These are phyloP conservation scores for Calonectria crousiana DNA, from an alignment of 2,329 filamentous ascomycete species.

Conservation along the genomic window DNA sequence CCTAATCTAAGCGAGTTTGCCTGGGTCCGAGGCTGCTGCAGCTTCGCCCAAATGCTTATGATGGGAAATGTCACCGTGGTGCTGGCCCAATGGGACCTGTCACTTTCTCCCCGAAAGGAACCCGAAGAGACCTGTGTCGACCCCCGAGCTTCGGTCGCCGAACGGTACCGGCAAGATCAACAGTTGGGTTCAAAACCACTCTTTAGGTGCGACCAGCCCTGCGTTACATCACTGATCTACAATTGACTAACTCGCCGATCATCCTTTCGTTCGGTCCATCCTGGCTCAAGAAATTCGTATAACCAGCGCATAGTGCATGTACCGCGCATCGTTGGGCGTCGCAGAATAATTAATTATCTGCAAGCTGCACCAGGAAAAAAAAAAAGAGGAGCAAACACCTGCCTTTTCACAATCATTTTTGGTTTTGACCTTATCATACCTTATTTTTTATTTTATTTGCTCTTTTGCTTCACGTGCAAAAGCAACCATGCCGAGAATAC, in stretches of 20 bases:
- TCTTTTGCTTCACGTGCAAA: not conserved
- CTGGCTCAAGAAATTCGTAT: not conserved
- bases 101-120: not conserved
- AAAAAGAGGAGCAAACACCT: not conserved
- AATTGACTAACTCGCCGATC: not conserved
- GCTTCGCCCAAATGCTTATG: not conserved
- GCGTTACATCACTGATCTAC: not conserved
- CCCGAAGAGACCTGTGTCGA: not conserved
- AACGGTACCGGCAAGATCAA: not conserved
- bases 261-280: not conserved
- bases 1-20: not conserved
- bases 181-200: not conserved
- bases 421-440: not conserved
- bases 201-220: not conserved
- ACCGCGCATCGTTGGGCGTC: not conserved
- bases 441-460: not conserved
- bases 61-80: not conserved
- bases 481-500: conserved; percentile 14
- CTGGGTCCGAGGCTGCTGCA: not conserved
- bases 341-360: conserved; percentile 9
- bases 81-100: not conserved
- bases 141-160: conserved; percentile 1
- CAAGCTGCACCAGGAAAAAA: not conserved
- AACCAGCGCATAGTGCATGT: conserved; percentile 1
- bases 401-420: not conserved